Evolutionary conservation across 257 asterid species (phyloP), one percentile per base, ranked within the genome.

Genomic region (Solanum paucissectum): DNA sequence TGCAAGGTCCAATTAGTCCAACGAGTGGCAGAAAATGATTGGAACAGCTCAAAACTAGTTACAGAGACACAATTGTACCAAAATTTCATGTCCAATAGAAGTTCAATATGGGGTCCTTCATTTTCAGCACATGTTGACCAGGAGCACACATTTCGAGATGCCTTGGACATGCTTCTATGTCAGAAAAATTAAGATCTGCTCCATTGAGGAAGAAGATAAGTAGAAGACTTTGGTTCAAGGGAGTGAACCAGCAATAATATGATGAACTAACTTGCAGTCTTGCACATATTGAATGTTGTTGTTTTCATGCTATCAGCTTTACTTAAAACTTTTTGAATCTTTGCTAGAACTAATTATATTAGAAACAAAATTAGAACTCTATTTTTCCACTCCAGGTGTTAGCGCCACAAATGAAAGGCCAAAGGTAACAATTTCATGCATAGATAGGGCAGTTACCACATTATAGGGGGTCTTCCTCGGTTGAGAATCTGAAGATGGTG

Each of bases 401-500:
- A 38, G 83, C 34, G 38, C 64, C 85, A 86, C 49, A 86, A 32
- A 72, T 11, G 52, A 72, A 72, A 71, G 44, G 72, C 34, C 55
- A 29, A 72, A 37, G 69, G 71, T 72, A 86, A 60, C 16, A 49
- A n/a, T 23, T 23, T 20, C 14, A 11, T 4, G 60, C 29, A 73
- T 69, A n/a, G 86, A 60, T 87, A 27, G 25, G 88, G 72, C 14
- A 76, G 38, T 91, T 94, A 95, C 99, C 92, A 87, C 87, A 90
- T 75, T 93, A 37, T 89, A 84, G 82, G 92, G 88, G 88, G 94
- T 91, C 91, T 94, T 96, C 87, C 92, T 92, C 87, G 73, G 95
- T 86, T 93, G 97, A 90, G 97, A 94, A 85, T 95, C 98, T 42
- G 99, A 92, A 72, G 95, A 94, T 20, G 98, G 99, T 37, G 98